Percentiles rank a stretch among this genome's conserved stretches.
Conservation (phyloP, 2,329 filamentous ascomycete genomes). For the Blastomyces emzantsi region DNA sequence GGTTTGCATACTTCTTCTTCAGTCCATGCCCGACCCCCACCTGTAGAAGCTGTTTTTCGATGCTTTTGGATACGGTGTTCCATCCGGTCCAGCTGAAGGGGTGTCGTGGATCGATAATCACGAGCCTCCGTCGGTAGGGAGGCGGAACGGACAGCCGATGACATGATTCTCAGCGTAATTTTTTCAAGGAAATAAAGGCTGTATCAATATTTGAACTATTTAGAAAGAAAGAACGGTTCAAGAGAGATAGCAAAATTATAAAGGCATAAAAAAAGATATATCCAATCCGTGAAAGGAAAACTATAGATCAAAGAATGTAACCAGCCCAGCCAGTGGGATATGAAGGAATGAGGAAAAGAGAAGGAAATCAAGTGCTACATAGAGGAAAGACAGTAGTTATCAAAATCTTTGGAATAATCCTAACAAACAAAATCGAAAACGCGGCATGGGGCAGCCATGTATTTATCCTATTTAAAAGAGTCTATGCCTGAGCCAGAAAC, state of each 20-base stretch:
- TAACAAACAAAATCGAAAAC: slow-evolving; percentile 19
- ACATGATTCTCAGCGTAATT: slow-evolving; percentile 12
- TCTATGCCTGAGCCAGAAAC: slow-evolving; percentile 5
- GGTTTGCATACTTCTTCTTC: slow-evolving; percentile 62
- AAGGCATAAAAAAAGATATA: slow-evolving; percentile 10
- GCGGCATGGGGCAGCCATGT: slow-evolving; percentile 6
- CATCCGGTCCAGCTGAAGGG: slow-evolving; percentile 48
- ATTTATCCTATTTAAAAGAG: neutral
- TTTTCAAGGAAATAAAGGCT: neutral
- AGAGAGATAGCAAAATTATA: neutral
- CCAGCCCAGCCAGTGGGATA: slow-evolving; percentile 47
- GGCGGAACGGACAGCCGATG: slow-evolving; percentile 11
- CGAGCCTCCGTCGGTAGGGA: slow-evolving; percentile 9
- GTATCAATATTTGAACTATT: neutral
- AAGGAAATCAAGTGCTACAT: slow-evolving; percentile 25
- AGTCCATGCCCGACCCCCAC: slow-evolving; percentile 72
- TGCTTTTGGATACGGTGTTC: slow-evolving; percentile 55
- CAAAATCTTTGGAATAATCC: slow-evolving; percentile 3
- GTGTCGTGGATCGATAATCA: slow-evolving; percentile 32
- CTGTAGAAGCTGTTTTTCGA: slow-evolving; percentile 59
- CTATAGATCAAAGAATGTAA: slow-evolving; percentile 42
- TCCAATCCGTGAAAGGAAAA: slow-evolving; percentile 19
- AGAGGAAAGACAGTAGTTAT: neutral
- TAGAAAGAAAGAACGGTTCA: neutral
- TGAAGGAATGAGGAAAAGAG: slow-evolving; percentile 42